Evolutionary conservation across 2,329 filamentous ascomycete species (phyloP).

Genomic region (Fusarium tricinctum): DNA sequence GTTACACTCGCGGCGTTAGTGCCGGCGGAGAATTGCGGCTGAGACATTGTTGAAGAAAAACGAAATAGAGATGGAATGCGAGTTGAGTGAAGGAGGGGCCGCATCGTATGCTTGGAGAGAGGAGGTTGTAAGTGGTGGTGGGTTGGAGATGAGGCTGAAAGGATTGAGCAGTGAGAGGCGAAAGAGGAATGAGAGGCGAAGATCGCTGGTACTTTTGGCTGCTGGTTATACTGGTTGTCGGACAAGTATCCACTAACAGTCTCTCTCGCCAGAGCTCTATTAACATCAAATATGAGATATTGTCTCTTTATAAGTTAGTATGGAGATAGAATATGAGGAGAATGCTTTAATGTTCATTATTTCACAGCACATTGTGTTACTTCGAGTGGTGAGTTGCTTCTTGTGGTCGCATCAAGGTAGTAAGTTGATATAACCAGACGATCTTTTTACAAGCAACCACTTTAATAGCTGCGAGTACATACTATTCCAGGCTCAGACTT

Average conservation of each 20-base stretch:
- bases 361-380: not conserved
- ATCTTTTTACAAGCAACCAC: not conserved
- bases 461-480: not conserved
- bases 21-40: slow-evolving; percentile 61
- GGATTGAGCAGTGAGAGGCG: slow-evolving; percentile 27
- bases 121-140: slow-evolving; percentile 13
- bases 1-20: slow-evolving; percentile 58
- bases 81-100: slow-evolving; percentile 12
- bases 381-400: not conserved
- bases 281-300: not conserved
- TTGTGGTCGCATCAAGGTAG: not conserved
- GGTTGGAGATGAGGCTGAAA: slow-evolving; percentile 24
- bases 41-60: slow-evolving; percentile 47
- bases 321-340: not conserved
- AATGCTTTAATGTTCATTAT: too few relatives aligned
- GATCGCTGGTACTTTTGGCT: slow-evolving; percentile 28
- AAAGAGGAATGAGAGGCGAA: slow-evolving; percentile 23
- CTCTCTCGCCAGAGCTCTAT: not conserved
- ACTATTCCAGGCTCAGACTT: not conserved
- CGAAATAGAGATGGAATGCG: slow-evolving; percentile 28
- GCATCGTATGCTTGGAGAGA: slow-evolving; percentile 30
- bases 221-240: not conserved
- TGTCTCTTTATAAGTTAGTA: not conserved
- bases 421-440: not conserved
- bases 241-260: slow-evolving; percentile 27